Base-by-base conservation (phyloP, 495 filamentous ascomycete species). In the Darksidea phi region DNA sequence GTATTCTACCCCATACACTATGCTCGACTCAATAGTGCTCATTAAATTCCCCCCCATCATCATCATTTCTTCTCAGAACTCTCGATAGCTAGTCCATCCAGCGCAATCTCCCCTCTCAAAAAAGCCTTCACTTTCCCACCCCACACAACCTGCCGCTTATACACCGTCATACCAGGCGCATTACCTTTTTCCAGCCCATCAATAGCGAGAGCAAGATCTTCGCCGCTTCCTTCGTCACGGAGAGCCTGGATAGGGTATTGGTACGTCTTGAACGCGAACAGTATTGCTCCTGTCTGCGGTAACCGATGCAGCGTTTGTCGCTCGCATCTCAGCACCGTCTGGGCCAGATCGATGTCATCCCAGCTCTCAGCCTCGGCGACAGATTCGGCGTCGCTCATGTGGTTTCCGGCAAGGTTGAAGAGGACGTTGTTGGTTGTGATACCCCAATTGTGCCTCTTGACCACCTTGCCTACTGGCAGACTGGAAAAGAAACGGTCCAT, bases 261-360 rank as follows among this genome's bases (percentile, higher is more conserved):
- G 72, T 91, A 94, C 10, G 88, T 94, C 73, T 93, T 89, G 71
- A 94, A 87, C 28, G 77, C 82, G 71, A 95, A 93, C 0, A 93
- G 75, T 8, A 93, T 64, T 0, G 88, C 88, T 24, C 77, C 74
- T 0, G 83, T 86, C 55, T 73, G 66, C 0, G 88, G 87, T 24
- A 94, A 71, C 6, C 91, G 82, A 73, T 88, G 88, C 46, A 95
- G 71, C 0, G 86, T 88, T 71, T 95, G 91, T 12, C 88, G 75
- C 72, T 96, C 91, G 57, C 84, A 86, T 0, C 91, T 78, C 20
- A 93, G 70, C 51, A 76, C 61, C 0, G 81, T 80, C 74, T 88
- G 62, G 17, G 82, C 76, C 0, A 84, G 62, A 60, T 86, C 75
- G 47, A 86, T 70, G 3, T 78, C 72, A 28, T 74, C 77, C 6